Percentiles rank a stretch among this genome's conserved stretches.
These are phyloP conservation scores for Dictyostelium purpureum DNA, from an alignment of 78 protist species.

Conservation along the genomic window DNA sequence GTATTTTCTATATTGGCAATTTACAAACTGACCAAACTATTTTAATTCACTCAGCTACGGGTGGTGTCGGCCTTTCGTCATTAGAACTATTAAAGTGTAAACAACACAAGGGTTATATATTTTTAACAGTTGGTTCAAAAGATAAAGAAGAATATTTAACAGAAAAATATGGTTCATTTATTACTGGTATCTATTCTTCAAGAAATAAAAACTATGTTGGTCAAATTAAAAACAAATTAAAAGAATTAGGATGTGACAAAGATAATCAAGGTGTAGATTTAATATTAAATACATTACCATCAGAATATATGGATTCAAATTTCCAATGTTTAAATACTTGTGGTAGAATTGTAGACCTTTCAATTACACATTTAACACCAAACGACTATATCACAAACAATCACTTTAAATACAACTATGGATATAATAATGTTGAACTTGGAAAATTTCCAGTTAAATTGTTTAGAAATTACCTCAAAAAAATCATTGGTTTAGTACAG, in stretches of 20 bases:
- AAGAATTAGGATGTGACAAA: too few relatives aligned
- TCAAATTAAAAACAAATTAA: not conserved
- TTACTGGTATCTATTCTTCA: slow-evolving; percentile 52
- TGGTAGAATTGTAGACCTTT: slow-evolving; percentile 64
- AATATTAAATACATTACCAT: slow-evolving; percentile 51
- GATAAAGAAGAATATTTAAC: slow-evolving; percentile 11
- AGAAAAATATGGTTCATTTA: not conserved
- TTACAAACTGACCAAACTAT: slow-evolving; percentile 7
- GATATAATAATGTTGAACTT: not conserved
- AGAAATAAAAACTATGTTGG: not conserved
- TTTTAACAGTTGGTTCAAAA: slow-evolving; percentile 23
- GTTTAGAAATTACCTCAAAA: not conserved
- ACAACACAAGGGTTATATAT: slow-evolving; percentile 55
- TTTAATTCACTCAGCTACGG: slow-evolving; percentile 84
- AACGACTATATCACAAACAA: not conserved
- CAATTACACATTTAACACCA: slow-evolving; percentile 6
- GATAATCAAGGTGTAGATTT: slow-evolving; percentile 76
- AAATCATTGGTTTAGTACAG: not conserved
- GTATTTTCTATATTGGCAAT: slow-evolving; percentile 6
- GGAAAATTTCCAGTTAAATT: not conserved
- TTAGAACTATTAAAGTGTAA: slow-evolving; percentile 80
- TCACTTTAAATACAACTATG: not conserved
- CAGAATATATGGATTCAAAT: slow-evolving; percentile 24
- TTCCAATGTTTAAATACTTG: not conserved
- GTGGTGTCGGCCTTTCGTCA: slow-evolving; percentile 85